phyloP scores from a whole-genome alignment of 352 stramenopile species.

The Lagenidium sp. region DNA sequence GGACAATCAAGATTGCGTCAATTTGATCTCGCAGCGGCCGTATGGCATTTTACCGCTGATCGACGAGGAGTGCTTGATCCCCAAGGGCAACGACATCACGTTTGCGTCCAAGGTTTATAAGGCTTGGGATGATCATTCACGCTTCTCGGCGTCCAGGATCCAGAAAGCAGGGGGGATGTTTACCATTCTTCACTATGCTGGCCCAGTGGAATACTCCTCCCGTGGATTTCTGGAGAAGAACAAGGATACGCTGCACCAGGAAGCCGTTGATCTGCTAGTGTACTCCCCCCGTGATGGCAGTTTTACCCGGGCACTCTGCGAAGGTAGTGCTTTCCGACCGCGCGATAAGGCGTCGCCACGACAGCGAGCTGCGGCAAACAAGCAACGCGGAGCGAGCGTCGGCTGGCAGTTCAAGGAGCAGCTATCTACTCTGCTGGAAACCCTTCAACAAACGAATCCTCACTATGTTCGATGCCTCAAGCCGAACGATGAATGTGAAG shows the following conservation, averaged over 20 bases:
- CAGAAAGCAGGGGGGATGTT: constrained; percentile 65
- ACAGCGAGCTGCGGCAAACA: constrained; percentile 44
- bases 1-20: constrained; percentile 86
- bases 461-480: constrained; percentile 90
- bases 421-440: constrained; percentile 63
- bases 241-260: constrained; percentile 78
- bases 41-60: constrained; percentile 74
- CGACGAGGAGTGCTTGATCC: constrained; percentile 86
- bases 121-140: constrained; percentile 41
- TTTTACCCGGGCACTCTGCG: constrained; percentile 63
- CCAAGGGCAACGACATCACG: constrained; percentile 74
- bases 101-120: constrained; percentile 80
- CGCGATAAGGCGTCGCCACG: constrained; percentile 44
- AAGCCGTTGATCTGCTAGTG: constrained; percentile 71
- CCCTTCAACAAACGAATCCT: constrained; percentile 55
- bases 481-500: constrained; percentile 72
- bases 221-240: constrained; percentile 82
- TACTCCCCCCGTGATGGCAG: constrained; percentile 62
- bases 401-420: constrained; percentile 84
- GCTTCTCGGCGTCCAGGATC: constrained; percentile 68
- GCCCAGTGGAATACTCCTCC: constrained; percentile 70
- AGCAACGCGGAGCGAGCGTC: constrained; percentile 69
- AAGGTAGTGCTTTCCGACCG: constrained; percentile 42
- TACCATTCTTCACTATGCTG: constrained; percentile 77
- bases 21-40: constrained; percentile 86